Percentiles rank a stretch among this genome's conserved stretches.
Conservation (phyloP, 345 rosid genomes). For the Hibiscus syriacus region DNA sequence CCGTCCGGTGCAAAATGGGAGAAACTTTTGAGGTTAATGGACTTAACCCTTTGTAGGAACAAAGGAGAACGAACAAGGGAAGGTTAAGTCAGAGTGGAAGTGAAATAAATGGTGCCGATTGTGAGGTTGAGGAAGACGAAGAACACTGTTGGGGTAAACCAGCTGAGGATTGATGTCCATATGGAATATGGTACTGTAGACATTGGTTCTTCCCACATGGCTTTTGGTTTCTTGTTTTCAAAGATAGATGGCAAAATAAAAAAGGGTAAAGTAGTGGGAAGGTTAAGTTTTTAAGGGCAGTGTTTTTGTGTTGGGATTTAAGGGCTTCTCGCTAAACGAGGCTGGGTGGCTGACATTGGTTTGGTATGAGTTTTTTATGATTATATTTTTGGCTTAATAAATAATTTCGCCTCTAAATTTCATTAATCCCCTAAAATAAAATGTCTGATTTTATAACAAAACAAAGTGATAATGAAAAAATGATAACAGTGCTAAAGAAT, state of each 20-base stretch:
- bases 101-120: constrained; percentile 6
- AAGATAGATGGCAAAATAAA: neutral
- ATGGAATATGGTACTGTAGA: neutral
- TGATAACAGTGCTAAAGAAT: too few relatives aligned
- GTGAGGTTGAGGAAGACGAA: constrained; percentile 8
- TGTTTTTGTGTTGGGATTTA: too few relatives aligned
- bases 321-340: too few relatives aligned
- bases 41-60: constrained; percentile 50
- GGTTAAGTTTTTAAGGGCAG: too few relatives aligned
- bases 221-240: neutral
- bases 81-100: constrained; percentile 48
- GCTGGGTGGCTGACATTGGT: too few relatives aligned
- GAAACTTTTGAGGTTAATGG: constrained; percentile 51
- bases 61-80: constrained; percentile 61
- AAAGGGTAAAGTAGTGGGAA: neutral
- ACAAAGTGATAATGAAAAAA: too few relatives aligned
- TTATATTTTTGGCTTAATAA: too few relatives aligned
- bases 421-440: too few relatives aligned
- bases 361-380: too few relatives aligned
- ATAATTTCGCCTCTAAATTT: too few relatives aligned
- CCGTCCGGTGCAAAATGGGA: too few relatives aligned
- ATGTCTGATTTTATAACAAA: too few relatives aligned
- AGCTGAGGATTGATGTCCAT: constrained; percentile 7
- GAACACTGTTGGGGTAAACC: constrained; percentile 4
- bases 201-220: constrained; percentile 9